phyloP scores from a whole-genome alignment of 495 filamentous ascomycete genomes.

The Neurospora sp. region DNA sequence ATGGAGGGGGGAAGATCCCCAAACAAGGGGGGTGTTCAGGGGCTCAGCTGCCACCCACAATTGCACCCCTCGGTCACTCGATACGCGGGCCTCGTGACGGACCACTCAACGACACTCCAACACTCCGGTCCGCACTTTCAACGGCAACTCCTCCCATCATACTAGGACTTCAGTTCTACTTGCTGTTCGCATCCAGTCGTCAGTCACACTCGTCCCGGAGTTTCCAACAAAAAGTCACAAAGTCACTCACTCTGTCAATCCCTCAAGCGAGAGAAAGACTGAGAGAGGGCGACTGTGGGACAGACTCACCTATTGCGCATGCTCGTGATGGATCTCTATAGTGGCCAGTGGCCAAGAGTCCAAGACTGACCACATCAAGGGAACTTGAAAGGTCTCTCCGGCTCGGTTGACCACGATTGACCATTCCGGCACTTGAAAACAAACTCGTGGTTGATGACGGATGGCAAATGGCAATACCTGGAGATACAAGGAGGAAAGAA shows the following conservation, averaged over 20 bases:
- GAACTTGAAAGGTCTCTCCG: not conserved
- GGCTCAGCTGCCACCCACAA: conserved; percentile 20
- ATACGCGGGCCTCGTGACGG: conserved; percentile 14
- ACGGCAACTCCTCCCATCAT: not conserved
- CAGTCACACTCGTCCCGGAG: not conserved
- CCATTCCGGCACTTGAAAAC: not conserved
- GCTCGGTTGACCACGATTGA: not conserved
- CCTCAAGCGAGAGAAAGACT: not conserved
- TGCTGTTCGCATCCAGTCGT: not conserved
- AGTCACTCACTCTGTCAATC: not conserved
- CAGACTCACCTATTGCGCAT: not conserved
- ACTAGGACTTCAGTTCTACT: not conserved
- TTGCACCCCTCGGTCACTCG: conserved; percentile 10
- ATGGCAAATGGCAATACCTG: not conserved
- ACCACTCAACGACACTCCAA: not conserved
- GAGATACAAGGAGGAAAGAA: not conserved
- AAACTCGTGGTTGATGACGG: not conserved
- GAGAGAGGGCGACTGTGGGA: not conserved
- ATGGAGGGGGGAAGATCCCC: not conserved
- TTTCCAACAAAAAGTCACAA: not conserved
- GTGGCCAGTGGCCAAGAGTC: not conserved
- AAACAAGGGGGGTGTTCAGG: conserved; percentile 2
- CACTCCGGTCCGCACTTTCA: not conserved
- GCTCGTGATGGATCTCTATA: not conserved
- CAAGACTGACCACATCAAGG: not conserved